Base-by-base conservation (phyloP, 2,329 filamentous ascomycete genomes). In the Diaporthe nobilis region DNA sequence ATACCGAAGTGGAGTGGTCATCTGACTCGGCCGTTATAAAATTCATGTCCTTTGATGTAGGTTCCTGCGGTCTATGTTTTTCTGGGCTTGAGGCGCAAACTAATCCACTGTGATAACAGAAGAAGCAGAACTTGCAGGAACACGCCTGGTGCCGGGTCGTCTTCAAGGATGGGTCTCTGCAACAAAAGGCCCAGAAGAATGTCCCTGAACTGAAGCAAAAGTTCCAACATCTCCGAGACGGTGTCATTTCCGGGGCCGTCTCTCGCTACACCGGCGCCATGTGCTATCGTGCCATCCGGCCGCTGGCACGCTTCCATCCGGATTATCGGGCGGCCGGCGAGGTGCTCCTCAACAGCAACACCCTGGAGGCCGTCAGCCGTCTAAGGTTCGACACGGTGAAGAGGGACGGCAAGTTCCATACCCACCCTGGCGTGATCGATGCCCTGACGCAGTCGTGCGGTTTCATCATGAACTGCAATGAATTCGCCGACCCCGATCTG, bases 181-280 rank as follows among this genome's bases (percentile, higher is more conserved):
- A 39, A 60, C 57, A 37, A 13, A 60, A 4, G 39, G 20, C n/a
- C 34, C 31, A 60, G 25, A 37, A 60, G 34, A n/a, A 6, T 8
- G 31, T 60, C 17, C 57, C 57, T 10, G 57, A 39, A 13, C 57
- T 60, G 57, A 37, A n/a, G 5, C 34, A 39, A 4, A 60, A 39
- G 20, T 60, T 37, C 57, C 86, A 91, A 34, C 84, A 86, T 42
- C 87, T 93, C 2, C 85, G 88, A 78, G 85, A 90, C 77, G 92
- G 91, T 76, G 92, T 93, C 72, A 84, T 90, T 78, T 88, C 87
- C 39, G 93, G 93, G 53, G 89, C 90, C 72, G 92, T 93, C 42
- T 92, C 94, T 82, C 93, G 94, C 84, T 90, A 95, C 76, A 90
- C 93, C 72, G 91, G 93, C 28, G 92, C 93, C 44, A 90, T 95